These are phyloP conservation scores for Trichosporon asahii DNA, from an alignment of 1,284 basidiomycete genomes.

Conservation along the genomic window DNA sequence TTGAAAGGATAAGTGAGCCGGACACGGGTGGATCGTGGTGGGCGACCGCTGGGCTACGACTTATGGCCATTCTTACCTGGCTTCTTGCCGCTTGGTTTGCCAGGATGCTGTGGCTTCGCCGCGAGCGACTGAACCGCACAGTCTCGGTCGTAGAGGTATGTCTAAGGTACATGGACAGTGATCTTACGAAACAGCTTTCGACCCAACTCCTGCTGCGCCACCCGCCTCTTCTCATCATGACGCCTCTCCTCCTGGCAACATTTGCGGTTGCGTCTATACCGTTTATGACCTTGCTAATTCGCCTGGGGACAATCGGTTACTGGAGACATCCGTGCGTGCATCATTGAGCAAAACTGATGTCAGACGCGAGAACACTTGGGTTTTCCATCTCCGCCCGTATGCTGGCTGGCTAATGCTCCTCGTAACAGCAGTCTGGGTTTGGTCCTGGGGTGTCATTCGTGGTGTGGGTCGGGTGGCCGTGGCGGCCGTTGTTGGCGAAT, in stretches of 20 bases:
- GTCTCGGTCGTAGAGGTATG: constrained; percentile 65
- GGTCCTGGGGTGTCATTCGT: constrained; percentile 84
- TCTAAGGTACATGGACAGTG: not conserved
- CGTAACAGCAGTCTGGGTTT: constrained; percentile 72
- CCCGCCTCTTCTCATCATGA: constrained; percentile 75
- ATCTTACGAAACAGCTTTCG: constrained; percentile 56
- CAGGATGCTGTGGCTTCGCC: constrained; percentile 64
- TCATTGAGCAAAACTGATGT: not conserved
- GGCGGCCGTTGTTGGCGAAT: constrained; percentile 80
- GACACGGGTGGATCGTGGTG: constrained; percentile 68
- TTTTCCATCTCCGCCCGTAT: constrained; percentile 74
- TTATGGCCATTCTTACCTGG: constrained; percentile 74
- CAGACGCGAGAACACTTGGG: constrained; percentile 52
- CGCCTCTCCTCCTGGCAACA: constrained; percentile 69
- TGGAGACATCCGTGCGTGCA: constrained; percentile 51
- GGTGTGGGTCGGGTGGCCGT: constrained; percentile 74
- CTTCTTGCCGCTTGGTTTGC: constrained; percentile 67
- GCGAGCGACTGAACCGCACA: constrained; percentile 59
- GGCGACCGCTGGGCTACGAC: constrained; percentile 63
- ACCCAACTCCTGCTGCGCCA: constrained; percentile 72
- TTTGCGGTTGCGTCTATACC: constrained; percentile 74
- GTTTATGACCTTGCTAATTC: constrained; percentile 77
- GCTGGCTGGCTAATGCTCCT: constrained; percentile 76
- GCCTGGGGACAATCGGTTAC: constrained; percentile 71
- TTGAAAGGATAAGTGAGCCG: constrained; percentile 71